Evolutionary conservation across 306 rosid species (phyloP).

Genomic region (Dicorynia guianensis): DNA sequence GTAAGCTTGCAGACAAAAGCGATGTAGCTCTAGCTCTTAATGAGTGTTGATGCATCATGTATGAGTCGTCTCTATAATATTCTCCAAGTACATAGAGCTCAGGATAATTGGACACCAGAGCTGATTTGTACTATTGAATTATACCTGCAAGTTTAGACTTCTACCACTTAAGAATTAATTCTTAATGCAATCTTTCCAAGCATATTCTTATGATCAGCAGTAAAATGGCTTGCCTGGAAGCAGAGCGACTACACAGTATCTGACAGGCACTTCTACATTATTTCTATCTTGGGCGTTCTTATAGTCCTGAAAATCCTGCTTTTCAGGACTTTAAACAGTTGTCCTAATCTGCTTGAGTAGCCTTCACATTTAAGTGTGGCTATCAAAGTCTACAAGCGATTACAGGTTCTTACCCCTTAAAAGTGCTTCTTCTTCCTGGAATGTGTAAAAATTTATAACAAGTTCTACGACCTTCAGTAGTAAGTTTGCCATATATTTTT

Average conservation of each 20-base stretch:
- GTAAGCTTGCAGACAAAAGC: neutral
- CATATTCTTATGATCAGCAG: neutral
- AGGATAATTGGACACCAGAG: neutral
- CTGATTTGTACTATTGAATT: slow-evolving; percentile 13
- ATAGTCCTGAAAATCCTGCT: neutral
- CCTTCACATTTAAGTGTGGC: neutral
- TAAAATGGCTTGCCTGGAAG: neutral
- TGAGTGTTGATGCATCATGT: neutral
- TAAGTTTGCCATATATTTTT: neutral
- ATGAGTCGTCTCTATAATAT: neutral
- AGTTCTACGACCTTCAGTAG: neutral
- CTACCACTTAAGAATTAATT: neutral
- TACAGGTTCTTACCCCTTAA: neutral
- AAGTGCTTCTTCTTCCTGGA: neutral
- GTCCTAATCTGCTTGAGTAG: neutral
- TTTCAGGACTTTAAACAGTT: neutral
- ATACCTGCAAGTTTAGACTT: neutral
- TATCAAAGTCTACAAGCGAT: neutral
- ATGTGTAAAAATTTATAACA: neutral
- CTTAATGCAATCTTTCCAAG: neutral
- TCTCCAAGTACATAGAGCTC: slow-evolving; percentile 12
- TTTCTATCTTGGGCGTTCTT: slow-evolving; percentile 5
- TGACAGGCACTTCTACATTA: neutral
- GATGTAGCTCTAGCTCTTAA: slow-evolving; percentile 7
- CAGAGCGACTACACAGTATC: neutral